Evolutionary conservation across 306 rosid species (phyloP).

Genomic region (Purshia tridentata): DNA sequence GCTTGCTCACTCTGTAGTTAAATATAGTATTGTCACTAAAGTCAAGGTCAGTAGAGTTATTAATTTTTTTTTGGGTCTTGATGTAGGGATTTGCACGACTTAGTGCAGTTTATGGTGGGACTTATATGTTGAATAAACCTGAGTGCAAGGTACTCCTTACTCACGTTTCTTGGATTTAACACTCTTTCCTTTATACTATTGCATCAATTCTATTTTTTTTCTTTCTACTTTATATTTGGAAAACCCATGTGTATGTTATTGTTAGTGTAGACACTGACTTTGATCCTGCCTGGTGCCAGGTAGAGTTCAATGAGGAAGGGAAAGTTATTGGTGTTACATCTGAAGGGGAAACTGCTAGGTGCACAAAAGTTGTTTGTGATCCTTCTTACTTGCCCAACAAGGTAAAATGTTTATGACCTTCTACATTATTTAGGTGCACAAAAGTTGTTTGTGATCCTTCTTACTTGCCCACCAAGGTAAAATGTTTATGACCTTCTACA

Average conservation of each 20-base stretch:
- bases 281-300: conserved; percentile 54
- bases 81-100: conserved; percentile 93
- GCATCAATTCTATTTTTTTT: conserved; percentile 6
- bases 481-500: neutral
- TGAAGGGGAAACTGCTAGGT: conserved; percentile 95
- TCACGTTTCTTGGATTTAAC: conserved; percentile 1
- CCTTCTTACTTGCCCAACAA: conserved; percentile 90
- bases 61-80: conserved; percentile 3
- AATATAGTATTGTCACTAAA: neutral
- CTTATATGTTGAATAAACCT: conserved; percentile 95
- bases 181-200: neutral
- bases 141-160: conserved; percentile 77
- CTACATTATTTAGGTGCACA: conserved; percentile 45
- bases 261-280: neutral
- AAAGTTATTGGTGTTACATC: conserved; percentile 90
- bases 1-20: conserved; percentile 1
- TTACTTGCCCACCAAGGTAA: conserved; percentile 85
- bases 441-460: conserved; percentile 98
- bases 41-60: neutral
- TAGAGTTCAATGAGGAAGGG: conserved; percentile 84
- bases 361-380: conserved; percentile 94
- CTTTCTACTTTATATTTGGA: neutral
- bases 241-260: neutral
- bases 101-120: conserved; percentile 98
- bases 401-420: conserved; percentile 38